phyloP scores from a whole-genome alignment of 1,284 basidiomycete genomes.

The Irpex sp. region DNA sequence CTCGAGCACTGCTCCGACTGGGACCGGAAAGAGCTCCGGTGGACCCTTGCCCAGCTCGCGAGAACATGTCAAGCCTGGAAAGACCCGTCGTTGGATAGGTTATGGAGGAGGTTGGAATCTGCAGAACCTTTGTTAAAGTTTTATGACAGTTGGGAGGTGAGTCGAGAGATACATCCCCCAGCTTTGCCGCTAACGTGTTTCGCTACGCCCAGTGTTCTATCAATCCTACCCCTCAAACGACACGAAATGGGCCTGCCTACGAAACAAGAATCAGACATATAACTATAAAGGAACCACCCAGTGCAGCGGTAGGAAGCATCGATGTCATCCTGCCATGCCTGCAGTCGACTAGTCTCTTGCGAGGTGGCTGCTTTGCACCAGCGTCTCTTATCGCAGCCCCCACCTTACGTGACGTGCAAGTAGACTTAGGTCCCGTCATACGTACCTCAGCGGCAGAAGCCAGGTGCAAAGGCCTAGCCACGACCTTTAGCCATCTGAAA shows the following conservation, averaged over 20 bases:
- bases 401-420: constrained; percentile 33
- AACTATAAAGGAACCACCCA: constrained; percentile 7
- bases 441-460: neutral
- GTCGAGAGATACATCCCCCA: neutral
- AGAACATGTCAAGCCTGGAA: constrained; percentile 48
- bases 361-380: constrained; percentile 30
- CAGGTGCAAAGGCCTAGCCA: constrained; percentile 13
- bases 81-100: constrained; percentile 50
- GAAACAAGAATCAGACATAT: constrained; percentile 45
- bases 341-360: constrained; percentile 34
- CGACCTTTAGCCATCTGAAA: neutral
- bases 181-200: neutral
- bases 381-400: constrained; percentile 31
- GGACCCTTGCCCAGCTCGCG: constrained; percentile 22
- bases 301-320: neutral
- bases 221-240: constrained; percentile 7
- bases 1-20: constrained; percentile 34
- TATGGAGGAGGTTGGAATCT: constrained; percentile 47
- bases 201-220: neutral
- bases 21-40: constrained; percentile 15
- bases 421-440: constrained; percentile 40
- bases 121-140: constrained; percentile 44
- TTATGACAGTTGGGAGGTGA: constrained; percentile 25
- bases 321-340: constrained; percentile 32
- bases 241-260: constrained; percentile 27